phyloP scores from a whole-genome alignment of 192 early-diverging fungal species.

The Mortierella hygrophila region DNA sequence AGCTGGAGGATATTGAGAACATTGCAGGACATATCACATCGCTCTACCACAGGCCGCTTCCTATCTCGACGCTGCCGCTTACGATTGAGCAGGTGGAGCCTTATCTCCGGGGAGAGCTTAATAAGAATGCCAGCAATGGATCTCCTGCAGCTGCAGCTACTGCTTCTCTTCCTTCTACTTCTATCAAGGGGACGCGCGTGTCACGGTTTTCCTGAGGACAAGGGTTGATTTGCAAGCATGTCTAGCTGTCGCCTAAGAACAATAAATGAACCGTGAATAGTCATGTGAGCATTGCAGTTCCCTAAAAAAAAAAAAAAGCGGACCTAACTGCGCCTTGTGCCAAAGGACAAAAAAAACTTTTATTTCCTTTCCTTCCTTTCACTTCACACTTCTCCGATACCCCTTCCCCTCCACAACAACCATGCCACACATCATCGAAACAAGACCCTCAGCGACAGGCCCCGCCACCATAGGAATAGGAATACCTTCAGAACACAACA shows the following conservation, averaged over 20 bases:
- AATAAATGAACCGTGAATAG: slow-evolving; percentile 1
- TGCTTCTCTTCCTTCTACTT: not conserved
- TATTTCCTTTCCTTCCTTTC: not conserved
- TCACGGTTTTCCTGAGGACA: slow-evolving; percentile 27
- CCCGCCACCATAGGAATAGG: slow-evolving; percentile 43
- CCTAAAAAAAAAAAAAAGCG: too few relatives aligned
- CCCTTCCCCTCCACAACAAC: not conserved
- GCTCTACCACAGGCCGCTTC: slow-evolving; percentile 66
- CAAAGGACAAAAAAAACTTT: not conserved
- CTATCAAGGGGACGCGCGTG: not conserved
- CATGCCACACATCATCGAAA: slow-evolving; percentile 46
- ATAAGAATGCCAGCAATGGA: not conserved
- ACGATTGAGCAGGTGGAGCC: slow-evolving; percentile 66
- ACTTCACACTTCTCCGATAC: not conserved
- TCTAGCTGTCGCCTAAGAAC: not conserved
- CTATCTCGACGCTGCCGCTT: slow-evolving; percentile 67
- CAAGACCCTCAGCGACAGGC: slow-evolving; percentile 42
- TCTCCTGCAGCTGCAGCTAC: not conserved
- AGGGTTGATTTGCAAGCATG: not conserved
- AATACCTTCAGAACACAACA: slow-evolving; percentile 1
- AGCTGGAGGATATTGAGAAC: slow-evolving; percentile 73
- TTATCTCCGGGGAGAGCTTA: slow-evolving; percentile 27
- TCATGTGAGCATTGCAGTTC: slow-evolving; percentile 1
- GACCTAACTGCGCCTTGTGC: not conserved
- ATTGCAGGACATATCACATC: slow-evolving; percentile 73